Percentiles rank a stretch among this genome's conserved stretches.
Conservation (phyloP, 2,329 filamentous ascomycete species). For the Polychaeton citri region DNA sequence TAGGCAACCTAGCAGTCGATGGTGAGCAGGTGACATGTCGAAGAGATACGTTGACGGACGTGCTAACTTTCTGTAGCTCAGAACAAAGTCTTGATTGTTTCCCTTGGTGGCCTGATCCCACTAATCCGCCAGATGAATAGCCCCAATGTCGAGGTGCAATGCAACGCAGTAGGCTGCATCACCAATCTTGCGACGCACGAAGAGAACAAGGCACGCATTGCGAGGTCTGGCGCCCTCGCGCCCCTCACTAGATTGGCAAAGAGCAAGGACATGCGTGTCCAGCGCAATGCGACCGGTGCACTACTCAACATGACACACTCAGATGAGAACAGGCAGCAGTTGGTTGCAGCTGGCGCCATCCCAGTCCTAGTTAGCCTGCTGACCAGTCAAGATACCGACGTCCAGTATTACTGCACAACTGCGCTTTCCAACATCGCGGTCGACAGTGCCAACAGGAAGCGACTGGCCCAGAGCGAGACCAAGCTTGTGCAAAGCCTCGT, state of each 20-base stretch:
- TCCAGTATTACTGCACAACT: conserved; percentile 98
- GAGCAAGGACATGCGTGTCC: conserved; percentile 96
- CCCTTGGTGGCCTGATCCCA: conserved; percentile 76
- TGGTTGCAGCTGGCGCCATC: conserved; percentile 95
- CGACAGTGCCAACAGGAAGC: conserved; percentile 78
- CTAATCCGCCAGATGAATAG: conserved; percentile 98
- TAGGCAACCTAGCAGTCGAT: conserved; percentile 94
- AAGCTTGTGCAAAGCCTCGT: conserved; percentile 89
- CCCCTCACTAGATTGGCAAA: conserved; percentile 87
- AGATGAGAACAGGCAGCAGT: conserved; percentile 96
- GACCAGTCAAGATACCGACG: conserved; percentile 84
- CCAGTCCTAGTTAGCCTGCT: conserved; percentile 92
- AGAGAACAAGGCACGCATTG: conserved; percentile 98
- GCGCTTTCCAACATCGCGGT: conserved; percentile 98
- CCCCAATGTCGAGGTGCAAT: conserved; percentile 94
- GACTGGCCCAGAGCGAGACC: conserved; percentile 78
- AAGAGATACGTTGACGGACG: conserved; percentile 61
- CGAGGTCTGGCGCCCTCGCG: conserved; percentile 79
- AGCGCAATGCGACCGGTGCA: conserved; percentile 91
- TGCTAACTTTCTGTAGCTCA: conserved; percentile 56
- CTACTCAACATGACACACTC: conserved; percentile 97
- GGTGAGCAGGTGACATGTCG: conserved; percentile 42
- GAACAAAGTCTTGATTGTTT: conserved; percentile 94
- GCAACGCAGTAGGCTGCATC: conserved; percentile 97
- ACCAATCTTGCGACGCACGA: conserved; percentile 97